phyloP scores from a whole-genome alignment of 2,329 filamentous ascomycete species.

The Ophiognomonia clavigignenti-juglandacearum region DNA sequence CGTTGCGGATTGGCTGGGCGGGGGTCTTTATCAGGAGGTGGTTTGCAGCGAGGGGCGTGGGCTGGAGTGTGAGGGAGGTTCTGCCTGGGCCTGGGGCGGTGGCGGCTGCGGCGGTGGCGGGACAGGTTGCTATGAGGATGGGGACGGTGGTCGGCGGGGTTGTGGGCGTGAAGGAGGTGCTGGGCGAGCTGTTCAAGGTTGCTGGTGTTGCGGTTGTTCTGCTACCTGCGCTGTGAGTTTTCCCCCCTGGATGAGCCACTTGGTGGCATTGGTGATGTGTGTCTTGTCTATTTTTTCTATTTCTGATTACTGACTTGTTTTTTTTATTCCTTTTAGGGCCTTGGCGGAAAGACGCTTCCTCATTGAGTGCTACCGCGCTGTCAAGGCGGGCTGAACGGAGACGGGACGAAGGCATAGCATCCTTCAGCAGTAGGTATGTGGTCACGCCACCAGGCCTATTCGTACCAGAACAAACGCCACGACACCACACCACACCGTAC shows the following conservation, averaged over 20 bases:
- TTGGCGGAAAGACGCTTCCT: constrained; percentile 52
- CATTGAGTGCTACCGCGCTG: constrained; percentile 41
- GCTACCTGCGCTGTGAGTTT: constrained; percentile 55
- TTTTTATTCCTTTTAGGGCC: constrained; percentile 33
- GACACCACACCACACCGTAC: too few species aligned
- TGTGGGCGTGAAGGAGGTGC: constrained; percentile 22
- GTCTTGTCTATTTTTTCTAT: constrained; percentile 13
- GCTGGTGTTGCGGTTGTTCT: constrained; percentile 47
- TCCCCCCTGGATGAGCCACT: background rate
- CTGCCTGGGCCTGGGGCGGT: constrained; percentile 39
- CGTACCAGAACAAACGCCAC: too few species aligned
- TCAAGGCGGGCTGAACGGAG: constrained; percentile 26
- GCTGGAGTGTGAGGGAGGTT: constrained; percentile 36
- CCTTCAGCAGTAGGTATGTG: too few species aligned
- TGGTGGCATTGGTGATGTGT: too few species aligned
- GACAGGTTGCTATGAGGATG: constrained; percentile 33
- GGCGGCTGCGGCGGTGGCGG: constrained; percentile 38
- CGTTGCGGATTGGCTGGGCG: constrained; percentile 78
- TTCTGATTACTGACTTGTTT: constrained; percentile 19
- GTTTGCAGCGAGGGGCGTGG: constrained; percentile 43
- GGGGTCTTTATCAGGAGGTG: constrained; percentile 63
- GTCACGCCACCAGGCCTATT: too few species aligned
- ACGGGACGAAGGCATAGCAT: too few species aligned
- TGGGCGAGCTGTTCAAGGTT: constrained; percentile 39
- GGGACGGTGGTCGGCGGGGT: constrained; percentile 22